Evolutionary conservation across 1,284 basidiomycete genomes (phyloP).

Genomic region (Moniliophthora roreri): DNA sequence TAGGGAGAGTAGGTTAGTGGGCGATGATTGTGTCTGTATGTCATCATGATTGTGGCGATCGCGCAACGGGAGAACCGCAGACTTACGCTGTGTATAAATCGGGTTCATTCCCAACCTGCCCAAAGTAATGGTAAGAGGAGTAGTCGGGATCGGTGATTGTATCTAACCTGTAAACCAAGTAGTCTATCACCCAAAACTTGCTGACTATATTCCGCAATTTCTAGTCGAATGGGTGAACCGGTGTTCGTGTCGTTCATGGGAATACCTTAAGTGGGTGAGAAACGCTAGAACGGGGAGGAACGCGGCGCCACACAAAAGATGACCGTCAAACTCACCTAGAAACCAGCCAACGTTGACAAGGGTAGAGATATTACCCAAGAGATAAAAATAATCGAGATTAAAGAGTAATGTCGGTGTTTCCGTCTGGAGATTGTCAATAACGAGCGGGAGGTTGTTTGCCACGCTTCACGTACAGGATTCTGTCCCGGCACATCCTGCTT

Average conservation of each 20-base stretch:
- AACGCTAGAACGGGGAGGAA: constrained; percentile 34
- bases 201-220: constrained; percentile 45
- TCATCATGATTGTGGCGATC: not conserved
- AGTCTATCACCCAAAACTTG: constrained; percentile 41
- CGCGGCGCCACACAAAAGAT: not conserved
- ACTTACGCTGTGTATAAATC: constrained; percentile 42
- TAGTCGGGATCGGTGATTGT: too few relatives aligned
- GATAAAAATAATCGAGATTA: constrained; percentile 47
- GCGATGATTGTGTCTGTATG: constrained; percentile 24
- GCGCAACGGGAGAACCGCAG: constrained; percentile 38
- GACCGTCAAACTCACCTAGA: constrained; percentile 31
- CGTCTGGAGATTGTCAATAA: constrained; percentile 25
- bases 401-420: constrained; percentile 50
- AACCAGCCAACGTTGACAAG: constrained; percentile 48
- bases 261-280: constrained; percentile 30
- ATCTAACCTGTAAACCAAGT: constrained; percentile 46
- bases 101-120: constrained; percentile 57
- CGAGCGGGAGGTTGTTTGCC: constrained; percentile 11
- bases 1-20: constrained; percentile 32
- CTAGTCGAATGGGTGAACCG: constrained; percentile 24
- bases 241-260: constrained; percentile 54
- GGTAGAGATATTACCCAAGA: constrained; percentile 48
- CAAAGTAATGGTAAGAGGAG: too few relatives aligned
- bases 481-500: constrained; percentile 34
- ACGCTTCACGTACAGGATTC: constrained; percentile 16